phyloP scores from a whole-genome alignment of 192 early-diverging fungal genomes.

The Chytriomyces hyalinus region DNA sequence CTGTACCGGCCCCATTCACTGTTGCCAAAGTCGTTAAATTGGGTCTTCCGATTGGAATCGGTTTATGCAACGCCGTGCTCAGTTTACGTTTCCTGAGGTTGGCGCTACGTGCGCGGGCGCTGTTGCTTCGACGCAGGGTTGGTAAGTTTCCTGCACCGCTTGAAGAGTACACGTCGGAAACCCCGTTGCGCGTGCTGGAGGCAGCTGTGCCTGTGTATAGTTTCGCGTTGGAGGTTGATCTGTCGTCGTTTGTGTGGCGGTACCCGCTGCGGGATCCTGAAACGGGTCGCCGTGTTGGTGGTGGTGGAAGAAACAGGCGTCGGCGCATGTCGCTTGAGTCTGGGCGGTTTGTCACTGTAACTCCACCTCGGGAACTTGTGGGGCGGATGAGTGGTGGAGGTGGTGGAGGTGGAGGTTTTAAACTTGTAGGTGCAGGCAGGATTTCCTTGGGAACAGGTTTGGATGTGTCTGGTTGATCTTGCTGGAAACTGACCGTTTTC shows the following conservation, averaged over 20 bases:
- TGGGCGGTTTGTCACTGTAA: not conserved
- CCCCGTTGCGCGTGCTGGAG: not conserved
- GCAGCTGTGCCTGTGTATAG: not conserved
- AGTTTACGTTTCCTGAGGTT: not conserved
- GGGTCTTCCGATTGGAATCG: not conserved
- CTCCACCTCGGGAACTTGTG: no score
- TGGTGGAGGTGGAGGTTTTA: no score
- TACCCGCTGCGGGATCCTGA: no score
- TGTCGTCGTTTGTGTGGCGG: not conserved
- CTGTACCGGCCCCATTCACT: not conserved
- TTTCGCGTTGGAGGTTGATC: not conserved
- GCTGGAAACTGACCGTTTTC: not conserved
- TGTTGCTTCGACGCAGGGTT: not conserved
- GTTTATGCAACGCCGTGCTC: not conserved
- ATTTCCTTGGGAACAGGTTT: no score
- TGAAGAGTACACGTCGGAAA: not conserved
- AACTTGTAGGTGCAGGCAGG: no score
- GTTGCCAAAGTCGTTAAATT: not conserved
- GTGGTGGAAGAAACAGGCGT: not conserved
- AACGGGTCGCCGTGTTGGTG: not conserved
- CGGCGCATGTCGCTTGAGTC: slow-evolving; percentile 2
- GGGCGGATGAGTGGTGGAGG: no score
- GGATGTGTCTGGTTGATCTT: not conserved
- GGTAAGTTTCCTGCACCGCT: not conserved
- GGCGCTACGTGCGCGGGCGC: not conserved